Evolutionary conservation across 2,329 filamentous ascomycete species (phyloP).

Genomic region (Coniella vitis): DNA sequence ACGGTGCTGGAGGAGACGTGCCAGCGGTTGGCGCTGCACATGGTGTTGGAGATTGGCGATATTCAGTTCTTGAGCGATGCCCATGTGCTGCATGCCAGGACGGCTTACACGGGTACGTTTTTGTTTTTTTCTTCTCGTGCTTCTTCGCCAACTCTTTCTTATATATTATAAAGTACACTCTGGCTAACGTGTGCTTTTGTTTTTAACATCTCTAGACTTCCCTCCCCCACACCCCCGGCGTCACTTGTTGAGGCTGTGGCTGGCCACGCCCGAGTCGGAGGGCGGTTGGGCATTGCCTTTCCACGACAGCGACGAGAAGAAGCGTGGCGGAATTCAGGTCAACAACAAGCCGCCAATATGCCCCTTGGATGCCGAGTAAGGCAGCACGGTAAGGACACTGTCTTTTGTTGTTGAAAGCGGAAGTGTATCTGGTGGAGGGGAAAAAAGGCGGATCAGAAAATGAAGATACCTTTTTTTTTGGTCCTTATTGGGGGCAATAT

Average conservation of each 20-base stretch:
- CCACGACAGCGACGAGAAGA: constrained; percentile 74
- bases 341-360: constrained; percentile 70
- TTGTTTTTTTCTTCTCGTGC: not conserved
- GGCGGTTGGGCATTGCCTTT: constrained; percentile 83
- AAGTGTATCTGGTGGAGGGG: too few species aligned
- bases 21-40: constrained; percentile 67
- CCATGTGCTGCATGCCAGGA: constrained; percentile 75
- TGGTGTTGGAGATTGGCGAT: constrained; percentile 80
- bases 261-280: constrained; percentile 73
- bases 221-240: constrained; percentile 62
- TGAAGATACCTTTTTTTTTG: too few species aligned
- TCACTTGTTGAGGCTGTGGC: constrained; percentile 78
- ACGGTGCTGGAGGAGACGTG: constrained; percentile 70
- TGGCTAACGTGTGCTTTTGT: not conserved
- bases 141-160: too few species aligned
- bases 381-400: too few species aligned
- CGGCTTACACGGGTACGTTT: constrained; percentile 63
- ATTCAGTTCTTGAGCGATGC: constrained; percentile 81
- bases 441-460: too few species aligned
- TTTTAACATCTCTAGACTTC: constrained; percentile 41
- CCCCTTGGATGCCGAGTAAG: constrained; percentile 69
- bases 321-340: constrained; percentile 83
- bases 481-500: too few species aligned
- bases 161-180: constrained; percentile 16
- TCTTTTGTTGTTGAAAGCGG: too few species aligned